Evolutionary conservation across 805 yeast species (phyloP), one percentile per base, ranked within the genome.

Genomic region (Monosporozyma aerobia): DNA sequence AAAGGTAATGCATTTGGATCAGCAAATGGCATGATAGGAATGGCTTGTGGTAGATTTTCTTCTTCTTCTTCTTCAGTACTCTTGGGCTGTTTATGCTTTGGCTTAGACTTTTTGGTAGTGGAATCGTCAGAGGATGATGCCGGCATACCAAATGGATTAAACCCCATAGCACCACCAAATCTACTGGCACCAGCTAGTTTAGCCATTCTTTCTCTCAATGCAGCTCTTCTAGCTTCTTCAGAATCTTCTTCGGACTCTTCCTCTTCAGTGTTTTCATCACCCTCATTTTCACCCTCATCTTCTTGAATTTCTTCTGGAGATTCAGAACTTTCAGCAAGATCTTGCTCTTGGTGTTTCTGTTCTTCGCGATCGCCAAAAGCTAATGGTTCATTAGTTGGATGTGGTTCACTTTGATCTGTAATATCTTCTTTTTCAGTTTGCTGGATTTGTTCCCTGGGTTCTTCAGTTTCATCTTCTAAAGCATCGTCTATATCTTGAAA

Each of bases 121-220:
- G 52, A 41, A 10, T 50, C 9, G 35, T 62, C 40, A 22, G 63
- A 50, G 19, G 64, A 49, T 3, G 70, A 52, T 1, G 57, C 50
- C 9, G 73, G 68, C 40, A 61, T 58, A 48, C 72, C 76, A 54
- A 73, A 73, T 37, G 77, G 77, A 50, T 73, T 73, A 54, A 73
- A 73, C 1, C 69, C 73, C 29, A 69, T 70, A 32, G 68, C 66
- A 59, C 68, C 69, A 44, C 90, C 90, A 69, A 82, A 77, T 82
- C 86, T 79, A 53, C 87, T 84, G 13, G 82, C 81, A 22, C 96
- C 95, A 0, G 97, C 86, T 19, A 92, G 77, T 61, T 84, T 87
- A n/a, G 99, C 98, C 97, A 92, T 92, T 55, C 97, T 79, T 57
- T 87, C 97, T 22, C 95, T 83, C 51, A 92, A 73, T 6, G 84